Conservation (phyloP, 2,329 filamentous ascomycete genomes). For the Fusarium coicis region DNA sequence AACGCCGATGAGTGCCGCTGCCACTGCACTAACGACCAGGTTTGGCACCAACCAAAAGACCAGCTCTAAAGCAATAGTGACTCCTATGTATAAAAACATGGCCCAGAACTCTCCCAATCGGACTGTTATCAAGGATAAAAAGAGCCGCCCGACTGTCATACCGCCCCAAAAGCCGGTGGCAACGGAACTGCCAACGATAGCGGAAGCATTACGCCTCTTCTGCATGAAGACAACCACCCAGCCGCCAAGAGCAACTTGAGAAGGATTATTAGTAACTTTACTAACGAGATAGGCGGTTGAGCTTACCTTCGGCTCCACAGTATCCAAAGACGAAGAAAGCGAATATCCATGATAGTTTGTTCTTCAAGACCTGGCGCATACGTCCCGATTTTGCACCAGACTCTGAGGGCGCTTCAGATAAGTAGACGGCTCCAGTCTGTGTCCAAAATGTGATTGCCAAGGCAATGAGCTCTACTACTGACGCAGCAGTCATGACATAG, state of each 20-base stretch:
- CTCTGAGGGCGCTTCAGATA: neutral
- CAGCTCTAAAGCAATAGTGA: neutral
- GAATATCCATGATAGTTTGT: neutral
- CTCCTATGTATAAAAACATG: neutral
- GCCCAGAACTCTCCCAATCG: neutral
- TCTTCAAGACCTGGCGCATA: neutral
- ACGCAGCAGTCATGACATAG: neutral
- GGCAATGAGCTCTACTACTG: neutral
- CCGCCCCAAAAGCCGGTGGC: neutral
- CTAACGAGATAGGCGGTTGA: fast-evolving
- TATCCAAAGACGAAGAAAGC: neutral
- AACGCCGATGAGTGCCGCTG: neutral
- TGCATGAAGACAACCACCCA: neutral
- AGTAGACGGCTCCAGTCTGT: neutral
- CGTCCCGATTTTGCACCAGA: neutral
- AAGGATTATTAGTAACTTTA: neutral
- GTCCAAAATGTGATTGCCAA: neutral
- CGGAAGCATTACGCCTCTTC: neutral
- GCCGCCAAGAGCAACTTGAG: neutral
- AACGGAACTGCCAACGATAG: neutral
- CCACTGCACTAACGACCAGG: neutral
- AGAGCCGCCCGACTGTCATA: neutral
- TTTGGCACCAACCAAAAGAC: neutral
- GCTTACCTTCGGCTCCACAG: neutral
- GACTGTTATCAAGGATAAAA: neutral